Evolutionary conservation across 495 filamentous ascomycete species (phyloP).

Genomic region (Neurospora sp.): DNA sequence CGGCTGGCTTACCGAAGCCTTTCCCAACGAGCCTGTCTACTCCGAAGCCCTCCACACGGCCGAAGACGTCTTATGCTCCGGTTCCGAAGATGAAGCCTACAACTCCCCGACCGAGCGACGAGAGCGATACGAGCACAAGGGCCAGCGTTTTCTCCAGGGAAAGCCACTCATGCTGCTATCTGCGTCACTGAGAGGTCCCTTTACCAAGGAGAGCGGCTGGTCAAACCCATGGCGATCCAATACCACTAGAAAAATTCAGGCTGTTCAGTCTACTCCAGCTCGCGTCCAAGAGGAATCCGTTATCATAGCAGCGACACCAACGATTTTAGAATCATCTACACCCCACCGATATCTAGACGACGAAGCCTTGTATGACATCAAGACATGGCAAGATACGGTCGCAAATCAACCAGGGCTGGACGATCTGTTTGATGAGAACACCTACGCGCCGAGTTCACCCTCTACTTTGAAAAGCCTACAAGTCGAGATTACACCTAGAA

Average conservation of each 20-base stretch:
- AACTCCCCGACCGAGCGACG: slow-evolving; percentile 38
- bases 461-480: background rate
- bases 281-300: background rate
- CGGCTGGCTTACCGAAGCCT: slow-evolving; percentile 12
- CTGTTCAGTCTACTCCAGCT: background rate
- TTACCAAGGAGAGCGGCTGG: slow-evolving; percentile 47
- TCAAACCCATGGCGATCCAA: slow-evolving; percentile 49
- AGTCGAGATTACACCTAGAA: background rate
- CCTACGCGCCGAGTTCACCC: background rate
- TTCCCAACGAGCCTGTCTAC: slow-evolving; percentile 29
- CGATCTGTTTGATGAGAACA: background rate
- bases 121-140: slow-evolving; percentile 48
- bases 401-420: background rate
- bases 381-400: slow-evolving; percentile 4
- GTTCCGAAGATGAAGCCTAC: slow-evolving; percentile 51
- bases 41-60: slow-evolving; percentile 28
- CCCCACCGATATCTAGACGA: slow-evolving; percentile 4
- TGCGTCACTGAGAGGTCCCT: slow-evolving; percentile 52
- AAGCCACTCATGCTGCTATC: slow-evolving; percentile 49
- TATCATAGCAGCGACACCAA: background rate
- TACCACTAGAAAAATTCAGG: background rate
- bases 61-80: slow-evolving; percentile 34
- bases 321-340: background rate
- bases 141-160: slow-evolving; percentile 48
- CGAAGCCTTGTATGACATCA: slow-evolving; percentile 3